phyloP scores from a whole-genome alignment of 2,329 filamentous ascomycete genomes.

The Metarhizium anisopliae region DNA sequence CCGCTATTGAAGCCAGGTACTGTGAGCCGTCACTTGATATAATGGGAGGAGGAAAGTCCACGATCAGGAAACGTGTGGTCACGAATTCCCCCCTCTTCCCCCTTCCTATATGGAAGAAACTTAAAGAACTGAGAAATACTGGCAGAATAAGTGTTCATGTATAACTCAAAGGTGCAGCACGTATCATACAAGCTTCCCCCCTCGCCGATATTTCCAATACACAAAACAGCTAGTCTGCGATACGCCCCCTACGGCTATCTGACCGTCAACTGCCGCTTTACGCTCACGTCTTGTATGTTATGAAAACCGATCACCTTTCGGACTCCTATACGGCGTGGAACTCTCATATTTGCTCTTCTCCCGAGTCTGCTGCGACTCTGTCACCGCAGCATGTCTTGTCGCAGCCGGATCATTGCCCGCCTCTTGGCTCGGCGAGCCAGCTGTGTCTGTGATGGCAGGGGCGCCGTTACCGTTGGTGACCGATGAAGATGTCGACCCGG shows the following conservation, averaged over 20 bases:
- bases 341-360: slow-evolving; percentile 93
- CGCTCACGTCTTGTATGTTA: slow-evolving; percentile 16
- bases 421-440: slow-evolving; percentile 60
- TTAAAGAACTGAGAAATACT: background rate
- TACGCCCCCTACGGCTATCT: background rate
- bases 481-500: slow-evolving; percentile 25
- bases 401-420: slow-evolving; percentile 73
- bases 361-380: slow-evolving; percentile 53
- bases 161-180: background rate
- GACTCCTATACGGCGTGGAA: slow-evolving; percentile 61
- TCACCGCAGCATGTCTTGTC: slow-evolving; percentile 69
- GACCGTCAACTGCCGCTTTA: background rate
- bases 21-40: too few species aligned
- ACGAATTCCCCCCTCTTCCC: too few species aligned
- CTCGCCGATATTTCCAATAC: background rate
- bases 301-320: slow-evolving; percentile 81
- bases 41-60: too few species aligned
- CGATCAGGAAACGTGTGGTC: too few species aligned
- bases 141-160: background rate
- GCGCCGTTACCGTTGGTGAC: slow-evolving; percentile 32
- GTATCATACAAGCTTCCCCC: background rate
- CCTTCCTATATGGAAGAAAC: background rate
- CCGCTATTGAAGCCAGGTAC: too few species aligned
- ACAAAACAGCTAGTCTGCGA: background rate
- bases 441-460: slow-evolving; percentile 49